Evolutionary conservation across 768 basidiomycete genomes (phyloP), one percentile per base, ranked within the genome.

Genomic region (Termitomyces sp.): DNA sequence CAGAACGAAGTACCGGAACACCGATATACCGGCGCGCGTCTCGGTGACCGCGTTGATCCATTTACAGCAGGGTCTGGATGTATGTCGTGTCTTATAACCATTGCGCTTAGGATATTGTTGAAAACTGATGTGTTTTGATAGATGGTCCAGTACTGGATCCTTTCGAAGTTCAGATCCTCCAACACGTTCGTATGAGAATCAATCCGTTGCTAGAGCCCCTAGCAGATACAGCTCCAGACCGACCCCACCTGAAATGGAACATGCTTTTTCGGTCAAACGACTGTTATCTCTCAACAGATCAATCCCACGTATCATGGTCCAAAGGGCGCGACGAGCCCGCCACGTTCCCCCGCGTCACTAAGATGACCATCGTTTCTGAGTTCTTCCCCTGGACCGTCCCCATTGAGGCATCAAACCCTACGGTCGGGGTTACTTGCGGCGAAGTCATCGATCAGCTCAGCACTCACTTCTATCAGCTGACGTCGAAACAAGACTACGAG

Each of bases 101-200:
- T 44, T 46, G 31, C 37, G 14, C 48, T 32, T 34, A 34, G 34
- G n/a, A 18, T 24, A 9, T 24, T 55, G 12, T 43, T 37, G 10
- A 16, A n/a, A 42, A 9, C 44, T 14, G 37, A 39, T 44, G 16
- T 27, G 50, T 48, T 12, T 52, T 46, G 16, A 37, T 68, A 86
- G 85, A 91, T 65, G 85, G 87, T 0, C 88, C 90, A 2, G 88
- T 90, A 10, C 74, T 92, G 3, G 79, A 81, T 12, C 83, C 88
- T 0, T 80, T 86, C 61, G 67, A 86, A 20, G 68, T 78, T 18
- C 76, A 74, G 50, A 70, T 81, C 26, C 78, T 88, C 10, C 63
- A 16, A 16, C 16, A 72, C 0, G 83, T 82, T 1, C 59, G 62
- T 6, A 61, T 85, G 5, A 68, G 70, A 46, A 56, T 91, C 34